phyloP scores from a whole-genome alignment of 2,329 filamentous ascomycete species.

The Tothia fuscella region DNA sequence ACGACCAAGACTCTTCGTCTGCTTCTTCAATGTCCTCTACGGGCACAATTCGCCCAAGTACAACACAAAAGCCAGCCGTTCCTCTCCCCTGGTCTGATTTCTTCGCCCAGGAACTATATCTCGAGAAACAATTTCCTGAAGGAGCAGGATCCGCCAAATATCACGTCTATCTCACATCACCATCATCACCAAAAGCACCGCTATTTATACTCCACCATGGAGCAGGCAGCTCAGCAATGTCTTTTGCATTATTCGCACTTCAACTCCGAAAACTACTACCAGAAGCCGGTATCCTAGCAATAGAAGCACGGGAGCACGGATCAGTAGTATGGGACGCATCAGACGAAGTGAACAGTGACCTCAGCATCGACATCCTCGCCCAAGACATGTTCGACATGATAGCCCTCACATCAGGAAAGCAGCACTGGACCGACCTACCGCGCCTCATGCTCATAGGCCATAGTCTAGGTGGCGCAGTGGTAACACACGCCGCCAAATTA shows the following conservation, averaged over 20 bases:
- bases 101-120: constrained; percentile 76
- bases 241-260: constrained; percentile 70
- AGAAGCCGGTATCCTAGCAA: constrained; percentile 67
- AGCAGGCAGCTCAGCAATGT: constrained; percentile 83
- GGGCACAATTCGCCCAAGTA: constrained; percentile 77
- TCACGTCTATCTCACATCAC: constrained; percentile 82
- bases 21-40: constrained; percentile 82
- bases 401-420: constrained; percentile 49
- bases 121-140: constrained; percentile 39
- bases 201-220: constrained; percentile 93
- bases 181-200: constrained; percentile 53
- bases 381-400: constrained; percentile 62
- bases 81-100: constrained; percentile 78
- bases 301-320: constrained; percentile 83
- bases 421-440: constrained; percentile 64
- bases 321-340: constrained; percentile 37
- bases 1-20: constrained; percentile 32
- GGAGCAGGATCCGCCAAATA: constrained; percentile 43
- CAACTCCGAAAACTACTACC: constrained; percentile 70
- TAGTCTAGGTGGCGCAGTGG: constrained; percentile 81
- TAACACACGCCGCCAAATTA: constrained; percentile 67
- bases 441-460: constrained; percentile 77
- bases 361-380: constrained; percentile 61
- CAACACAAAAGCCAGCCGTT: constrained; percentile 47
- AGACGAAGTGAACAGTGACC: constrained; percentile 41